Percentiles rank a stretch among this genome's conserved stretches.
These are phyloP conservation scores for Aspergillus alliaceus DNA, from an alignment of 2,329 filamentous ascomycete genomes.

Conservation along the genomic window DNA sequence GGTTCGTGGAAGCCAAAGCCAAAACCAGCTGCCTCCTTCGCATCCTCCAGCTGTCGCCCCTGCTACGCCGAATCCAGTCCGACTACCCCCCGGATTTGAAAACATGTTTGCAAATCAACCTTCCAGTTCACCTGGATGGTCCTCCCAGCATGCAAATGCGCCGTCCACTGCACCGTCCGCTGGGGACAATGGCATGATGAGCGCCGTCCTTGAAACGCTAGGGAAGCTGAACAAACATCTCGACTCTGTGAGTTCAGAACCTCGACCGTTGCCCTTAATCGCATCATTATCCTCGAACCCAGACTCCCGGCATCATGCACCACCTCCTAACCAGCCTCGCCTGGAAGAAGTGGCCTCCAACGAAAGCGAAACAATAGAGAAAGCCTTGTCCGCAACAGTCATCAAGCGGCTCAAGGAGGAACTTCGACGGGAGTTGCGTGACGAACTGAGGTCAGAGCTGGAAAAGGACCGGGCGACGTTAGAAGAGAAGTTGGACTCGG, in stretches of 20 bases:
- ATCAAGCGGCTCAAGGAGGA: constrained; percentile 32
- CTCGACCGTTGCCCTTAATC: constrained; percentile 23
- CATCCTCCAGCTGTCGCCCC: neutral
- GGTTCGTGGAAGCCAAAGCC: neutral
- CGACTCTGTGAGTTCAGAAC: constrained; percentile 24
- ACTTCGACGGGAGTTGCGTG: constrained; percentile 33
- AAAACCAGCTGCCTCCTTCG: neutral
- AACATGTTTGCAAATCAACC: constrained; percentile 36
- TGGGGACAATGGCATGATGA: constrained; percentile 27
- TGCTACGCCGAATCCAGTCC: constrained; percentile 22
- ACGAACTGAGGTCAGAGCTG: constrained; percentile 34
- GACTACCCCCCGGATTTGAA: constrained; percentile 40
- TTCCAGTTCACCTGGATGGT: neutral
- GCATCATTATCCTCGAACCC: constrained; percentile 20
- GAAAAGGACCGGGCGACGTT: constrained; percentile 32
- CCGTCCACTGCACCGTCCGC: constrained; percentile 9
- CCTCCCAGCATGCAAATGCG: constrained; percentile 5
- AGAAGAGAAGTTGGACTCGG: constrained; percentile 37
- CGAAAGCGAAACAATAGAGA: neutral
- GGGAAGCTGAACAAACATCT: constrained; percentile 39
- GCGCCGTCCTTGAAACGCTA: constrained; percentile 37
- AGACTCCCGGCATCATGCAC: constrained; percentile 2
- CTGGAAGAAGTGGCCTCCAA: neutral
- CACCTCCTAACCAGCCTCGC: neutral
- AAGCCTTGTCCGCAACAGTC: constrained; percentile 4